phyloP scores from a whole-genome alignment of 108 stramenopile species.

The Skeletonema costatum region DNA sequence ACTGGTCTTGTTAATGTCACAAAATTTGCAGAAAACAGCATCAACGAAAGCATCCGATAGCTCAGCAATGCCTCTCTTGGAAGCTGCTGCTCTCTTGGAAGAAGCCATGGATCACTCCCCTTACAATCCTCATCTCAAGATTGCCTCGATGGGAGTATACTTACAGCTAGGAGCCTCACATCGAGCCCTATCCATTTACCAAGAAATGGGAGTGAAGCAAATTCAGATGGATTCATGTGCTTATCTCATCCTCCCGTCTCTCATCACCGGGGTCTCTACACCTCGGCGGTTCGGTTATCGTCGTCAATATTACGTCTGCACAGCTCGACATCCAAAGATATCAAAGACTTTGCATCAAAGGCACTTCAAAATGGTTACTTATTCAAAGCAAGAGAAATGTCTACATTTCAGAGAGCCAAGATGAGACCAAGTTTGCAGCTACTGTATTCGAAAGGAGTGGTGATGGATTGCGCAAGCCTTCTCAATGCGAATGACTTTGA shows the following conservation, averaged over 20 bases:
- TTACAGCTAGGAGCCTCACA: conserved; percentile 40
- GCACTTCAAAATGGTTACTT: conserved; percentile 65
- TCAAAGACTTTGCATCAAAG: conserved; percentile 59
- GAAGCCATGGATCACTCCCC: conserved; percentile 73
- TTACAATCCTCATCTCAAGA: conserved; percentile 78
- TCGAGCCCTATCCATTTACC: conserved; percentile 57
- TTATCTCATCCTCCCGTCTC: conserved; percentile 63
- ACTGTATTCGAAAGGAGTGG: conserved; percentile 64
- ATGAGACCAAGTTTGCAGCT: conserved; percentile 67
- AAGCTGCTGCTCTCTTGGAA: conserved; percentile 64
- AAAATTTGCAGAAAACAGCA: conserved; percentile 14
- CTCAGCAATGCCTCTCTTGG: conserved; percentile 12
- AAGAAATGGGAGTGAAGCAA: conserved; percentile 69
- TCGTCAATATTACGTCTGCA: conserved; percentile 65
- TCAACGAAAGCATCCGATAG: background rate
- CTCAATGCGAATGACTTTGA: conserved; percentile 46
- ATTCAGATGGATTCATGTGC: conserved; percentile 83
- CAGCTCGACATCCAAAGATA: conserved; percentile 57
- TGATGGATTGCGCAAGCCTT: conserved; percentile 73
- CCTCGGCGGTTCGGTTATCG: conserved; percentile 59
- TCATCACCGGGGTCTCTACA: conserved; percentile 74
- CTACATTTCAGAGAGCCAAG: conserved; percentile 65
- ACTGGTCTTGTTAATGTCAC: conserved; percentile 58
- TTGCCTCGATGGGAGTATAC: conserved; percentile 66
- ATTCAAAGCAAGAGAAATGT: conserved; percentile 75